Conservation (phyloP, 306 rosid species). For the Cajanus cajan region DNA sequence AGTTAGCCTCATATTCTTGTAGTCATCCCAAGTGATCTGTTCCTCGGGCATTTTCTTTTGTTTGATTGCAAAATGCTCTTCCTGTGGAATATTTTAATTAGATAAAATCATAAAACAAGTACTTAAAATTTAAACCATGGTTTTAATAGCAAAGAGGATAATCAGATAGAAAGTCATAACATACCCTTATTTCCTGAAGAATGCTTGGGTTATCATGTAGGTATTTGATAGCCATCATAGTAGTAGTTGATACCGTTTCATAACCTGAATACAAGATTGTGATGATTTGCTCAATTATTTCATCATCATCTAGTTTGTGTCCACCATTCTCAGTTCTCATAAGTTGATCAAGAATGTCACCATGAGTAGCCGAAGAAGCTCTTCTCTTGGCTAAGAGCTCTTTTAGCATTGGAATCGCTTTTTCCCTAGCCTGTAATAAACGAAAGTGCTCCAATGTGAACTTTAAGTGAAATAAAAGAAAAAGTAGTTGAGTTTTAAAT, state of each 20-base stretch:
- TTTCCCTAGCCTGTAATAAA: conserved; percentile 53
- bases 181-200: conserved; percentile 60
- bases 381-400: conserved; percentile 55
- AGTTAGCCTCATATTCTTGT: conserved; percentile 57
- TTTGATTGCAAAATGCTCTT: conserved; percentile 67
- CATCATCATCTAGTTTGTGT: conserved; percentile 58
- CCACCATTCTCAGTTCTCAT: conserved; percentile 46
- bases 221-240: conserved; percentile 83
- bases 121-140: background rate
- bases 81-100: conserved; percentile 31
- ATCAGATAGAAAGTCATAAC: background rate
- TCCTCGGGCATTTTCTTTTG: conserved; percentile 49
- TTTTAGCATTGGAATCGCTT: conserved; percentile 39
- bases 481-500: background rate
- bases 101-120: background rate
- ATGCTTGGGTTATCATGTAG: conserved; percentile 69
- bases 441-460: background rate
- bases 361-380: conserved; percentile 34
- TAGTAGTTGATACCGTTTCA: conserved; percentile 80
- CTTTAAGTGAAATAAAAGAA: background rate
- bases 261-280: conserved; percentile 75
- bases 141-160: background rate
- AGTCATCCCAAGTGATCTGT: conserved; percentile 59
- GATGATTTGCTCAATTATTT: conserved; percentile 63
- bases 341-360: conserved; percentile 56